Evolutionary conservation across 2,329 filamentous ascomycete genomes (phyloP), one percentile per base, ranked within the genome.

Genomic region (Beauveria rudraprayagi): DNA sequence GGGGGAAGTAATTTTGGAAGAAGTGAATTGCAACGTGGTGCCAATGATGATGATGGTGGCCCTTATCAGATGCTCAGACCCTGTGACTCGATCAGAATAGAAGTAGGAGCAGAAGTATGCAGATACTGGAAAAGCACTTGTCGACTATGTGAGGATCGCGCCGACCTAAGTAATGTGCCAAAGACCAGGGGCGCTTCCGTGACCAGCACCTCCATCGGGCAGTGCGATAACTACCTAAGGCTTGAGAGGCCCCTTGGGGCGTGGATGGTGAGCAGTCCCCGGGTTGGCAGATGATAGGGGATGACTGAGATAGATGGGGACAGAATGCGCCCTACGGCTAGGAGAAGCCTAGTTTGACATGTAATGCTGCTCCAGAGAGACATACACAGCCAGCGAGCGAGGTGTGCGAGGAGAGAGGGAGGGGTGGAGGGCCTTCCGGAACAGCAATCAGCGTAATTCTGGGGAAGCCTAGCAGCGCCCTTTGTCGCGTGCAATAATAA

Each of bases 141-240:
- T 2, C 17, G 30, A 56, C 26, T 50, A 28, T 22, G 26, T 26
- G 56, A 60, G 56, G 56, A 34, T 43, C 47, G 48, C 40, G 40
- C 30, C 47, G 48, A 52, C 56, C 56, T 60, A 60, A 60, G 56
- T 60, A 53, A 57, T 48, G 8, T 19, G 52, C 37, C 47, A 60
- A 44, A 52, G 48, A 60, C 56, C 26, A 40, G 56, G 48, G 47
- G 24, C 37, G 37, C 47, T 50, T 53, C 56, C 17, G 28, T 24
- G 37, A 28, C 24, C 37, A 50, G 56, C 48, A 30, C 17, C 28
- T 43, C 56, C 47, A 58, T 58, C 41, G 34, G 43, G 34, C 24
- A 43, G 34, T 17, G 34, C 44, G 37, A 40, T 43, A 37, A 37
- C 34, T 37, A 37, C 34, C 34, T 30, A n/a, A 9, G 10, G 24